Evolutionary conservation across 2,329 filamentous ascomycete species (phyloP), one percentile per base, ranked within the genome.

Genomic region (Cadophora sp.): DNA sequence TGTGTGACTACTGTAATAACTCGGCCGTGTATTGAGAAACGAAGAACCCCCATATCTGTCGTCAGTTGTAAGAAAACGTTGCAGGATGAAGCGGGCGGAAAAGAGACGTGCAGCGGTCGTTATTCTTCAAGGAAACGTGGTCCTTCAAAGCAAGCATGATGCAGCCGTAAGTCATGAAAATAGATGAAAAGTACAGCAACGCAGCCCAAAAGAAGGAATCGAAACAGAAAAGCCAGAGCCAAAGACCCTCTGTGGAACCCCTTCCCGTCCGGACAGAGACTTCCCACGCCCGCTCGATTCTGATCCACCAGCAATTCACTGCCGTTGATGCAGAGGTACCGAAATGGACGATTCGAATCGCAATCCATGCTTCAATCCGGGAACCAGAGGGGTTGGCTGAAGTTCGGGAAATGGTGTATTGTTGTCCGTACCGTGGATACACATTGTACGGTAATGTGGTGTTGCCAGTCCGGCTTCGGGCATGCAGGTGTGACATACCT

Each of bases 251-350:
- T 33, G n/a, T 36, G 16, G 20, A 51, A 16, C 45, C 22, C 7
- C 45, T n/a, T 62, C 47, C 27, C 45, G 43, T 24, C 13, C 45
- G 43, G 24, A 62, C 43, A 36, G n/a, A 16, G n/a, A 50, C 55
- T 30, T 41, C 30, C 18, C 45, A 43, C 45, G 16, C 33, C 33
- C 47, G 47, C 56, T 63, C 55, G 16, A 62, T 55, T 9, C 24
- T 53, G 33, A 33, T 43, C 24, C 39, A 43, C 41, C 51, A 5
- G 13, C 8, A 0, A 7, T 24, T 9, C 27, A 62, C 45, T 68
- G 59, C 64, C 67, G 51, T 59, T 27, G 55, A 62, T 64, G 61
- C 60, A 59, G 48, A 62, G 30, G 45, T 64, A 59, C 67, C 43
- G 51, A 65, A 65, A 59, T 16, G 58, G 58, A 64, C 58, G 50